Evolutionary conservation across 73 alveolate genomes (phyloP), one percentile per base, ranked within the genome.

Genomic region (Uronychia setigera): DNA sequence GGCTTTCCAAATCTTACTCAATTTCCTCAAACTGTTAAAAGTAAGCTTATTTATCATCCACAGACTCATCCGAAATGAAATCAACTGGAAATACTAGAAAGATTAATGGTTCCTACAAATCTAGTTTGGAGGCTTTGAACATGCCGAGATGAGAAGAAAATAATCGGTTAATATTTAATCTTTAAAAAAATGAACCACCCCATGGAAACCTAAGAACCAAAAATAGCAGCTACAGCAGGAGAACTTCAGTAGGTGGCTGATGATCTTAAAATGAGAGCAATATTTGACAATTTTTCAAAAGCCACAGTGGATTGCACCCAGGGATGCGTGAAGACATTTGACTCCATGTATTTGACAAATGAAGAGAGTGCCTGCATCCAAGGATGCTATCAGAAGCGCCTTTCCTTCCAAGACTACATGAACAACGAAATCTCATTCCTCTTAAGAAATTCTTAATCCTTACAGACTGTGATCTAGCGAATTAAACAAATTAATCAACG

Each of bases 221-320:
- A n/a, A n/a, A n/a, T n/a, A n/a, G n/a, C n/a, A n/a, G n/a, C 67
- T 19, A 46, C 67, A 46, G 67, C 67, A 46, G 67, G 67, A 46
- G 67, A 46, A 46, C 5, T 46, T 5, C 67, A 46, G n/a, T 46
- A 46, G 67, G n/a, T 46, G n/a, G 19, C 67, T 11, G 67, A 46
- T 5, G 67, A 46, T 11, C 67, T 46, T 46, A 46, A 46, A 19
- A 5, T 11, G n/a, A 46, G 67, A 19, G 67, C 67, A 11, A 19
- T 46, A 19, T 46, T 46, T 19, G 67, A 46, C n/a, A 46, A 19
- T 19, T 46, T 46, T 11, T 5, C 67, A 11, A 46, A 46, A 19
- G 19, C 67, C 67, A 46, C 67, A 5, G 67, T 19, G 5, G 67
- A 46, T 46, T 46, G 67, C 67, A 46, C 67, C n/a, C 67, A 46